Conservation (phyloP, 2,329 filamentous ascomycete species). For the Gnomoniopsis sp. region DNA sequence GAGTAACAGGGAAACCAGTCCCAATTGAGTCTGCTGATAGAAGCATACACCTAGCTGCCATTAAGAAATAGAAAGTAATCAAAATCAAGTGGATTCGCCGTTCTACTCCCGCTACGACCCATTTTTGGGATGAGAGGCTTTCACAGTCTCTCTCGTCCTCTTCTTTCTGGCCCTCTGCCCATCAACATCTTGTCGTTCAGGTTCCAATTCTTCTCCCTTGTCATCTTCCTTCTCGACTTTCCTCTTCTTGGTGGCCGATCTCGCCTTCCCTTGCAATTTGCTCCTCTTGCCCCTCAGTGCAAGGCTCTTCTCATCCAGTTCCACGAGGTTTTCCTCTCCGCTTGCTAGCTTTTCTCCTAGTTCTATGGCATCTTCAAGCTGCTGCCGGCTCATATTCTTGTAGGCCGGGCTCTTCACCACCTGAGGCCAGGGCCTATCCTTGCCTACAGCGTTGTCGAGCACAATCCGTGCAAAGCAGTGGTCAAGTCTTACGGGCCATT, state of each 20-base stretch:
- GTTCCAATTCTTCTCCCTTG: not conserved
- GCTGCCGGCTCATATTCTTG: slow-evolving; percentile 7
- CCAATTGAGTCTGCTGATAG: not conserved
- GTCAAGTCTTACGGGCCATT: slow-evolving; percentile 9
- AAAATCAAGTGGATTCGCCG: no score
- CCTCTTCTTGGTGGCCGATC: not conserved
- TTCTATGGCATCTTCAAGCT: slow-evolving; percentile 1
- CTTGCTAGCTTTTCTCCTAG: not conserved
- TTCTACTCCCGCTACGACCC: no score
- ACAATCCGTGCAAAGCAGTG: slow-evolving; percentile 13
- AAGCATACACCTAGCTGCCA: not conserved
- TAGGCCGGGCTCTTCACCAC: slow-evolving; percentile 13
- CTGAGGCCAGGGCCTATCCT: slow-evolving; percentile 6
- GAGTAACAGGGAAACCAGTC: not conserved
- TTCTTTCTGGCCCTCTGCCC: not conserved
- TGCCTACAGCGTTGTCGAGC: slow-evolving; percentile 8
- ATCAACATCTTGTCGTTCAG: not conserved
- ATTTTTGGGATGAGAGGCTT: no score
- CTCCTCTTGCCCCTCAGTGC: slow-evolving; percentile 5
- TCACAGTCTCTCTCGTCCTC: not conserved
- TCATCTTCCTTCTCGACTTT: not conserved
- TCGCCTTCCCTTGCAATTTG: not conserved
- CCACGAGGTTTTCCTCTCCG: slow-evolving; percentile 1
- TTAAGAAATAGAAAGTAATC: no score
- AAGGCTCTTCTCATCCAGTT: slow-evolving; percentile 5